Percentiles rank a stretch among this genome's conserved stretches.
These are phyloP conservation scores for Cyanidioschyzon merolae DNA, from an alignment of 23 red algal species.

Conservation along the genomic window DNA sequence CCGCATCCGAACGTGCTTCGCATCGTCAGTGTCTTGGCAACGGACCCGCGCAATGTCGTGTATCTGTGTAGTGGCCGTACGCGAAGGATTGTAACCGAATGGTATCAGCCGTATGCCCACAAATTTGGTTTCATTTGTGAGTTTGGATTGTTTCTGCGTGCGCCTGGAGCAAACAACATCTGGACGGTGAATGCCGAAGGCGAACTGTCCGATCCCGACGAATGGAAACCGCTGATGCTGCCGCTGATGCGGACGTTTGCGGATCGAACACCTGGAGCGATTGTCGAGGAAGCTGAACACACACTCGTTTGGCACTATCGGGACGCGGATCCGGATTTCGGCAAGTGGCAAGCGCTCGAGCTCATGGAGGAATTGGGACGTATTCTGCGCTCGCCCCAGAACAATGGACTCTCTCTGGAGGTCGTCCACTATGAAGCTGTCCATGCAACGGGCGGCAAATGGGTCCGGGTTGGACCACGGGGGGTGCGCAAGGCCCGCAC, in stretches of 20 bases:
- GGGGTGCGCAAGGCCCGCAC: constrained; percentile 41
- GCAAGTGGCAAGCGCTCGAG: constrained; percentile 65
- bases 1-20: constrained; percentile 38
- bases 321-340: constrained; percentile 75
- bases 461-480: constrained; percentile 58
- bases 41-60: constrained; percentile 40
- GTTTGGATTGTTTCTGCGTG: constrained; percentile 31
- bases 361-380: constrained; percentile 69
- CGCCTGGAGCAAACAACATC: not conserved
- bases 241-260: constrained; percentile 54
- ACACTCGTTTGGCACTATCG: constrained; percentile 73
- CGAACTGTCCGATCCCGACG: not conserved
- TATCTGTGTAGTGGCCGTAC: constrained; percentile 51
- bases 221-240: constrained; percentile 40
- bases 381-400: constrained; percentile 30
- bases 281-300: constrained; percentile 66
- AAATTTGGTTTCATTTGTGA: constrained; percentile 59
- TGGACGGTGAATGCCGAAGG: not conserved
- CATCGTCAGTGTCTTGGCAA: constrained; percentile 18
- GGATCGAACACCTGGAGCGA: constrained; percentile 65
- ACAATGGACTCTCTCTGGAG: constrained; percentile 14
- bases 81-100: constrained; percentile 30
- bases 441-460: constrained; percentile 11
- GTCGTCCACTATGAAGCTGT: constrained; percentile 31
- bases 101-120: constrained; percentile 37